These are phyloP conservation scores for Lactarius sanguifluus DNA, from an alignment of 768 basidiomycete genomes.

Conservation along the genomic window DNA sequence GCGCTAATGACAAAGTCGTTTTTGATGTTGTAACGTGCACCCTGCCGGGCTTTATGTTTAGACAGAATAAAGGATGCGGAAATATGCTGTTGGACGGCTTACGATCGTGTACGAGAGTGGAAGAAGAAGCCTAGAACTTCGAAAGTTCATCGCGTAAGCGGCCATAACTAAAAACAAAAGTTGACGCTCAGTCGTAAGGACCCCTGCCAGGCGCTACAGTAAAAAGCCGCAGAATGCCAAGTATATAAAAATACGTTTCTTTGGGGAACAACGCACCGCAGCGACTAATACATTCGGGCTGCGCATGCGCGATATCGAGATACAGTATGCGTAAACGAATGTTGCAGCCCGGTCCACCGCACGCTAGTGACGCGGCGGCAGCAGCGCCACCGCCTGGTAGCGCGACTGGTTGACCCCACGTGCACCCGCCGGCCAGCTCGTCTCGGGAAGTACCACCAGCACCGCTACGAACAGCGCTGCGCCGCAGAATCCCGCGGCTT, in stretches of 20 bases:
- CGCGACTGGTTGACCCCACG: slow-evolving; percentile 51
- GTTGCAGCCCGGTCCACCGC: slow-evolving; percentile 46
- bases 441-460: slow-evolving; percentile 58
- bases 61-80: not conserved
- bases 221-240: slow-evolving; percentile 27
- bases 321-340: slow-evolving; percentile 56
- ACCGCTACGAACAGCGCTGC: slow-evolving; percentile 44
- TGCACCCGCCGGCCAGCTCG: slow-evolving; percentile 58
- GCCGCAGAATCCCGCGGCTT: slow-evolving; percentile 43
- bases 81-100: slow-evolving; percentile 30
- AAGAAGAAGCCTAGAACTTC: slow-evolving; percentile 44
- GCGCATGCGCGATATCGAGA: slow-evolving; percentile 54
- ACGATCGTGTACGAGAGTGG: slow-evolving; percentile 71
- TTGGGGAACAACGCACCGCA: slow-evolving; percentile 43
- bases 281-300: slow-evolving; percentile 56
- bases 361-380: slow-evolving; percentile 1
- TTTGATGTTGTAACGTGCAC: slow-evolving; percentile 51
- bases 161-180: slow-evolving; percentile 32
- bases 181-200: slow-evolving; percentile 34
- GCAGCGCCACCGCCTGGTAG: slow-evolving; percentile 10
- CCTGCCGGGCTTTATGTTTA: slow-evolving; percentile 41
- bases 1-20: slow-evolving; percentile 59
- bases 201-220: slow-evolving; percentile 48
- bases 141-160: not conserved
- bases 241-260: not conserved